Conservation (phyloP, 805 yeast genomes). For the Ascoidea rubescens region DNA sequence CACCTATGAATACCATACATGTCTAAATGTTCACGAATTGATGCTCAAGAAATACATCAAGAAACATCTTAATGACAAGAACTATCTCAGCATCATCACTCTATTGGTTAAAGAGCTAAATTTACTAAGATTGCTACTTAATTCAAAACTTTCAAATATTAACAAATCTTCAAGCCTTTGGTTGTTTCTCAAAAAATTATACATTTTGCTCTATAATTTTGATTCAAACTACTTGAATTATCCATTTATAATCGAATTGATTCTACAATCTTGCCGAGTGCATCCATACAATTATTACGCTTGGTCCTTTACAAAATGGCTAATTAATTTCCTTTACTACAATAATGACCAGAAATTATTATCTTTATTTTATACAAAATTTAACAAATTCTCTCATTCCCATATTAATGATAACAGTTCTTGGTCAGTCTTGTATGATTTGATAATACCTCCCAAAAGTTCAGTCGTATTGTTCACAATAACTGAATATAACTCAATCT, state of each 20-base stretch:
- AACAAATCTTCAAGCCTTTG: constrained; percentile 6
- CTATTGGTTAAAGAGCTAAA: neutral
- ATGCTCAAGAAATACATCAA: neutral
- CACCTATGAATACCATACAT: constrained; percentile 23
- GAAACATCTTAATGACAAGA: neutral
- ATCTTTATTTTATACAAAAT: no score
- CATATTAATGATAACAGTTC: neutral
- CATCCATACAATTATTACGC: neutral
- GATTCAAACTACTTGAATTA: no score
- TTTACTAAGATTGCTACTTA: neutral
- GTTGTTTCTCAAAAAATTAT: neutral
- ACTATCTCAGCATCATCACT: neutral
- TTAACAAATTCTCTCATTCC: neutral
- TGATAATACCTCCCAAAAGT: neutral
- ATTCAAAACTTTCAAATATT: neutral
- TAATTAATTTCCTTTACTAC: no score
- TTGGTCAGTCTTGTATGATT: neutral
- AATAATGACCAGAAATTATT: neutral
- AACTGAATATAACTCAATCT: neutral
- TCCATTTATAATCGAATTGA: no score
- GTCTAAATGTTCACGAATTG: constrained; percentile 17
- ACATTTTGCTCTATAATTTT: no score
- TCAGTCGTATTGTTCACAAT: neutral
- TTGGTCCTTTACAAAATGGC: neutral
- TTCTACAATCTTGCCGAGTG: no score